These are phyloP conservation scores for Scheffersomyces spartinae DNA, from an alignment of 805 yeast genomes.

Conservation along the genomic window DNA sequence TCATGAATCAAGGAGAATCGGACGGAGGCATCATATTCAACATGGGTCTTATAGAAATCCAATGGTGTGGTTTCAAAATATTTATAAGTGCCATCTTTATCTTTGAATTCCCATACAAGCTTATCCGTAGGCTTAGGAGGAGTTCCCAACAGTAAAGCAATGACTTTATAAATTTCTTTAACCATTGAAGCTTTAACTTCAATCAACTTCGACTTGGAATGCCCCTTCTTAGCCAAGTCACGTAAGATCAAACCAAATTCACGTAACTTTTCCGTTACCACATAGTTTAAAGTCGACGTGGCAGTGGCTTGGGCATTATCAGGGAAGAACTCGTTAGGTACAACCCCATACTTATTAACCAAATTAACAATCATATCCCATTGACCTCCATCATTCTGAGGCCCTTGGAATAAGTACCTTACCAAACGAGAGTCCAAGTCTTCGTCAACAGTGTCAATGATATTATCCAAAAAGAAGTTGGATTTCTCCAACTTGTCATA, in stretches of 20 bases:
- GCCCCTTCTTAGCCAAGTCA: conserved; percentile 29
- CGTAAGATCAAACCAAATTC: conserved; percentile 70
- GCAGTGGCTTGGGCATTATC: conserved; percentile 52
- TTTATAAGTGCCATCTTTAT: conserved; percentile 53
- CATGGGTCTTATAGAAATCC: conserved; percentile 46
- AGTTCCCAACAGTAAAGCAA: conserved; percentile 60
- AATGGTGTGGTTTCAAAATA: conserved; percentile 50
- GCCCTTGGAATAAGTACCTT: conserved; percentile 51
- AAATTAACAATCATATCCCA: conserved; percentile 74
- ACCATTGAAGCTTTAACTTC: conserved; percentile 32
- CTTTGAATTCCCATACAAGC: conserved; percentile 65
- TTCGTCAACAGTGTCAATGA: conserved; percentile 55
- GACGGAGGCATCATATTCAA: conserved; percentile 39
- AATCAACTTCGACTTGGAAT: conserved; percentile 27
- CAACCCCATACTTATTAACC: conserved; percentile 69
- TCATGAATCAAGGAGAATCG: conserved; percentile 67
- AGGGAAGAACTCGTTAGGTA: conserved; percentile 65
- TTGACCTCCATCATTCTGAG: conserved; percentile 80
- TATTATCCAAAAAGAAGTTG: conserved; percentile 68
- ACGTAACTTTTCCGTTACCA: conserved; percentile 59
- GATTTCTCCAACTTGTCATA: conserved; percentile 82
- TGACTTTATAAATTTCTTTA: conserved; percentile 50
- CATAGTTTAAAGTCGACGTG: conserved; percentile 42
- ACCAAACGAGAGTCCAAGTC: conserved; percentile 61
- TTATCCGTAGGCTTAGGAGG: conserved; percentile 66